Conservation (phyloP, 192 early-diverging fungal species). For the Mortierella claussenii region DNA sequence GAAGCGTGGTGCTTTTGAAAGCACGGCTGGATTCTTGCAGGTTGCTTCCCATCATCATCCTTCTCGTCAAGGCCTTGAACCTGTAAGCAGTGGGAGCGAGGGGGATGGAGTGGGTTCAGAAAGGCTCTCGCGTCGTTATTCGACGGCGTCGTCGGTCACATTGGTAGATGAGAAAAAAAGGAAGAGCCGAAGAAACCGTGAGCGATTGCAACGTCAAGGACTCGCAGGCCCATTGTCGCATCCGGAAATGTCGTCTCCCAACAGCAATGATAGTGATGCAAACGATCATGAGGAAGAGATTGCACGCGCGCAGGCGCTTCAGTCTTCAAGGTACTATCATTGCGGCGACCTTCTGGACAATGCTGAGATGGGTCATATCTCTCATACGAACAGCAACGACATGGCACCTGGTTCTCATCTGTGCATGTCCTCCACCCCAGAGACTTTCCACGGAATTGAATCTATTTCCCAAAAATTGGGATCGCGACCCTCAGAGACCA, state of each 20-base stretch:
- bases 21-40: no score
- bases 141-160: not conserved
- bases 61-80: not conserved
- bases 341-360: not conserved
- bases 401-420: no score
- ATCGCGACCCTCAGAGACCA: no score
- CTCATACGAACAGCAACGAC: not conserved
- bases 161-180: not conserved
- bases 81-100: not conserved
- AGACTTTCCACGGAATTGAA: no score
- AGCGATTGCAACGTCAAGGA: not conserved
- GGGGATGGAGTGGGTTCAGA: not conserved
- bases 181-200: not conserved
- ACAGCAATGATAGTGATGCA: not conserved
- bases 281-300: slow-evolving; percentile 1
- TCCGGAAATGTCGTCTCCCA: not conserved
- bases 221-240: not conserved
- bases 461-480: no score
- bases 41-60: no score
- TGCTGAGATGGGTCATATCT: not conserved
- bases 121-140: not conserved
- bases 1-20: no score
- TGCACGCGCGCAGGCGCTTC: not conserved
- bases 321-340: not conserved
- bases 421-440: no score